A percentile compares a stretch with the other conserved stretches of the same genome.
These are phyloP conservation scores for Amanita exitialis DNA, from an alignment of 768 basidiomycete species.

Conservation along the genomic window DNA sequence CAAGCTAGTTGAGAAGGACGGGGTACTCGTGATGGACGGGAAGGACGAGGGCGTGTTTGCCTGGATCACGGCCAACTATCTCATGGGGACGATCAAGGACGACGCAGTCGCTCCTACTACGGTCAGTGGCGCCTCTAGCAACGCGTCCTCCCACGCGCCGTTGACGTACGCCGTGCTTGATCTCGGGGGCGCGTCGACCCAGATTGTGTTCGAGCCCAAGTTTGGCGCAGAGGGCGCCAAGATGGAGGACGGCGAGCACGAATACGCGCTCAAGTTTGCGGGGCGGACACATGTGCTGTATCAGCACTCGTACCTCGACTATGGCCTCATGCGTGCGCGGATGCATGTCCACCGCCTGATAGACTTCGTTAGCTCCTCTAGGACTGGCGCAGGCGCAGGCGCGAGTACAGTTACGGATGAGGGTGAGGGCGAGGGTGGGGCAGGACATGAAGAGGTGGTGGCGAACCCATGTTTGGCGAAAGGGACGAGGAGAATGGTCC, in stretches of 20 bases:
- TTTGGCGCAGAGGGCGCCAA: slow-evolving; percentile 29
- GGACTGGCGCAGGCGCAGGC: slow-evolving; percentile 12
- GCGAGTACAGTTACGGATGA: neutral
- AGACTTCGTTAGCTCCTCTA: slow-evolving; percentile 65
- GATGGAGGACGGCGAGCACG: slow-evolving; percentile 78
- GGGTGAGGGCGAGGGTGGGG: too few relatives aligned
- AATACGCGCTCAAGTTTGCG: slow-evolving; percentile 74
- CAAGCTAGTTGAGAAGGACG: slow-evolving; percentile 36
- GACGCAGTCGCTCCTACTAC: neutral
- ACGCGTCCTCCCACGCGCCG: too few relatives aligned
- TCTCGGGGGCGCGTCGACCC: slow-evolving; percentile 93
- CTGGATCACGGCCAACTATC: slow-evolving; percentile 97
- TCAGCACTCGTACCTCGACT: slow-evolving; percentile 97
- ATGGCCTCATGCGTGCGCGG: slow-evolving; percentile 86
- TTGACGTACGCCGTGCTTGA: slow-evolving; percentile 84
- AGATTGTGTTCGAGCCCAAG: slow-evolving; percentile 91
- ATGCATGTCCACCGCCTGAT: slow-evolving; percentile 81
- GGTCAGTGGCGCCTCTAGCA: too few relatives aligned
- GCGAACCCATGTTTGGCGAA: slow-evolving; percentile 79
- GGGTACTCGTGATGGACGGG: slow-evolving; percentile 89
- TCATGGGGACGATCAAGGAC: slow-evolving; percentile 57
- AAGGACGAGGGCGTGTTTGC: slow-evolving; percentile 94
- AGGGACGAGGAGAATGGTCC: slow-evolving; percentile 52
- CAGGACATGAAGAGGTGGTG: slow-evolving; percentile 17
- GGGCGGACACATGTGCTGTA: slow-evolving; percentile 69